Evolutionary conservation across 306 rosid genomes (phyloP), one percentile per base, ranked within the genome.

Genomic region (Cotoneaster glaucophyllus): DNA sequence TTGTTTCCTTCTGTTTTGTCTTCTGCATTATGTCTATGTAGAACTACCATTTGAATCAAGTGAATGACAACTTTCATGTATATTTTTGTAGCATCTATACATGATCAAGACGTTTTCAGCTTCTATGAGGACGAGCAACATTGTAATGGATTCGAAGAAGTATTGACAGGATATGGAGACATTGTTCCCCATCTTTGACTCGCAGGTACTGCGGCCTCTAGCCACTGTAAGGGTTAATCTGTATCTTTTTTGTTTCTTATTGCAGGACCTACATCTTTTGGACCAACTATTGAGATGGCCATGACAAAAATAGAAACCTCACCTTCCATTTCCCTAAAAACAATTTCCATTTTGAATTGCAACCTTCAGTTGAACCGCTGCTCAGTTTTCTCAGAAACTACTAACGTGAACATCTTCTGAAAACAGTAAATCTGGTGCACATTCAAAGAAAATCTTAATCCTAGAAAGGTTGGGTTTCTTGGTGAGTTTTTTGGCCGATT

Each of bases 231-330:
- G 11, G 2, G 61, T 73, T 62, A 70, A n/a, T 69, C 78, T 81
- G 52, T 34, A 57, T 31, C 17, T 26, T 3, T 28, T 14, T n/a
- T 41, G 39, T 61, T 52, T 80, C 59, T 61, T 81, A 45, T 73
- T 66, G 77, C 83, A 91, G 88, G 96, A 57, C 98, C 96, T 22
- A 93, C 98, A 73, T 91, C 97, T 93, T 93, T 91, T 86, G 97
- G 93, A 72, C 98, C 93, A 25, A 77, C 89, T 15, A 83, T 91
- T 85, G 97, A 93, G 81, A 93, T 91, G 97, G 92, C 96, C 62
- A 80, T 77, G 79, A 93, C 97, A 44, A 44, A 3, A 29, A 4
- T 0, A 29, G 32, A 29, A 25, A 25, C 26, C 26, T 25, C 26
- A 25, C 26, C 26, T 25, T 25, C 26, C 26, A 25, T 25, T 25